Conservation (phyloP, 352 stramenopile genomes). For the Phytophthora fragariaefolia region DNA sequence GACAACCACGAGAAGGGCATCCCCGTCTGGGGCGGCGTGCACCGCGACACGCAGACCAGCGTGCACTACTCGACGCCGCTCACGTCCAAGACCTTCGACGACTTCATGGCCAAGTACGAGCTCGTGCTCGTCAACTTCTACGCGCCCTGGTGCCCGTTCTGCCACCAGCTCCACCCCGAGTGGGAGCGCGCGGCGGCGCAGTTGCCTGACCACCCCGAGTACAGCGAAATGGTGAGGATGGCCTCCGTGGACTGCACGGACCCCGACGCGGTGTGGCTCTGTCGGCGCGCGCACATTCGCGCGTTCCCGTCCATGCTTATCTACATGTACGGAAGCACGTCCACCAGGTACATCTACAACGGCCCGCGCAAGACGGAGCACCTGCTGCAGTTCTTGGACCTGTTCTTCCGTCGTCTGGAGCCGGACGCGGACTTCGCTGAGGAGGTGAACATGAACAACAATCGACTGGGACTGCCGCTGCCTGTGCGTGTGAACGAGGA, state of each 20-base stretch:
- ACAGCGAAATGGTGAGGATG: conserved; percentile 80
- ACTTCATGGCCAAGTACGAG: conserved; percentile 87
- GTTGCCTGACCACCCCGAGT: conserved; percentile 78
- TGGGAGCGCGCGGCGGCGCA: conserved; percentile 80
- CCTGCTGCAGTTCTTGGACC: conserved; percentile 81
- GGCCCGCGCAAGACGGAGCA: conserved; percentile 76
- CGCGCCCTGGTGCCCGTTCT: conserved; percentile 83
- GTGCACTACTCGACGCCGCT: conserved; percentile 82
- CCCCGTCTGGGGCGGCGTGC: conserved; percentile 67
- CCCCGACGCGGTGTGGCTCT: conserved; percentile 64
- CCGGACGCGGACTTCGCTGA: conserved; percentile 83
- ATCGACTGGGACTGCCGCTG: conserved; percentile 49
- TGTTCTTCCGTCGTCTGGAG: conserved; percentile 84
- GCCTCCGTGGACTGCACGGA: conserved; percentile 85
- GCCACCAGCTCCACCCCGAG: conserved; percentile 74
- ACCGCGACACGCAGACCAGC: conserved; percentile 50
- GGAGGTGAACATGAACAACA: conserved; percentile 69
- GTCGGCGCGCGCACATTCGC: conserved; percentile 72
- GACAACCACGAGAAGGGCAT: conserved; percentile 68
- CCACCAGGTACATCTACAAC: conserved; percentile 85
- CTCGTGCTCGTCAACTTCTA: conserved; percentile 89
- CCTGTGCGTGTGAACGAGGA: conserved; percentile 66
- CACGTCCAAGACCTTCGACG: conserved; percentile 69
- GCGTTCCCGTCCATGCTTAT: conserved; percentile 89
- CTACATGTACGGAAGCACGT: conserved; percentile 85